Evolutionary conservation across 2,329 filamentous ascomycete species (phyloP).

Genomic region (Alternaria longipes): DNA sequence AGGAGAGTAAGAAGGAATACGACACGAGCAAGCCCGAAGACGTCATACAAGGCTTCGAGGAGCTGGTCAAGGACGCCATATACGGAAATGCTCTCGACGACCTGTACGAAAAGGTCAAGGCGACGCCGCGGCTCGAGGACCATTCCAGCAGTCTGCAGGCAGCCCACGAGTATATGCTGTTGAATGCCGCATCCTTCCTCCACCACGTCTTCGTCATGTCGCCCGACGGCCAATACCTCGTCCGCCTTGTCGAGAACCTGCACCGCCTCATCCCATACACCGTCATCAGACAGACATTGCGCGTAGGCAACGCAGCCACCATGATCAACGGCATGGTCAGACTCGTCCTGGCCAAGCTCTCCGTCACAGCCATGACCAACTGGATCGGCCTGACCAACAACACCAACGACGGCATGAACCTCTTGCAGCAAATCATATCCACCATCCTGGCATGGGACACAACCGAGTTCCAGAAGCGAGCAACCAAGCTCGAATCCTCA

Average conservation of each 20-base stretch:
- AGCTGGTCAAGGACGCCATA: conserved; percentile 71
- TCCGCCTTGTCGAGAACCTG: conserved; percentile 74
- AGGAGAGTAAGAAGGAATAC: conserved; percentile 58
- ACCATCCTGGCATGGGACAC: conserved; percentile 78
- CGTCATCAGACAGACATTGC: conserved; percentile 75
- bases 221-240: conserved; percentile 76
- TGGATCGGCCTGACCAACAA: conserved; percentile 78
- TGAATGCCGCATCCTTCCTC: conserved; percentile 77
- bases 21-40: conserved; percentile 68
- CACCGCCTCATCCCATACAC: conserved; percentile 77
- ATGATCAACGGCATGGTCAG: conserved; percentile 82
- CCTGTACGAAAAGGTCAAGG: conserved; percentile 68
- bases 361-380: conserved; percentile 77
- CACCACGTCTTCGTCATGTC: conserved; percentile 78
- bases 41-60: conserved; percentile 71
- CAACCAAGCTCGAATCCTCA: conserved; percentile 70
- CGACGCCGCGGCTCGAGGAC: conserved; percentile 69
- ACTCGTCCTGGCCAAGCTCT: conserved; percentile 79
- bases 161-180: conserved; percentile 72
- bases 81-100: conserved; percentile 74
- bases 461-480: conserved; percentile 71
- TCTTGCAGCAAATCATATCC: conserved; percentile 79
- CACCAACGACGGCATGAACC: conserved; percentile 80
- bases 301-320: conserved; percentile 79
- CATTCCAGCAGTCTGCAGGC: conserved; percentile 70